A percentile compares a stretch with the other conserved stretches of the same genome.
Conservation (phyloP, 441 rosid species). For the Viola pubescens region DNA sequence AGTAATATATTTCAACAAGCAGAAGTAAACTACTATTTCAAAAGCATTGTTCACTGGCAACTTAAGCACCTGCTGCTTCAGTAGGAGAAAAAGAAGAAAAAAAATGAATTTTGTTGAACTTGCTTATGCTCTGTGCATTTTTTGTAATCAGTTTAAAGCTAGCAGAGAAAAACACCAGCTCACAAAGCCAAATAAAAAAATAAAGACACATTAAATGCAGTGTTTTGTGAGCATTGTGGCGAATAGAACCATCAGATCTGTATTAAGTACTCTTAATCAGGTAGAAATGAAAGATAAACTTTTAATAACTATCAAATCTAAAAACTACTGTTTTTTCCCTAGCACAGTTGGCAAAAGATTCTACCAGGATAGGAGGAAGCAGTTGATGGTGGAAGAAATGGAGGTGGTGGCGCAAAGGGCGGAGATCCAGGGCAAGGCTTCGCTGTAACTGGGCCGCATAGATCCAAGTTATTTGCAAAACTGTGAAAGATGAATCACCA, state of each 20-base stretch:
- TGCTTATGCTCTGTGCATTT: too few relatives aligned
- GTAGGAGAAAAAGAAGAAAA: not conserved
- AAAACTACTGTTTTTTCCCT: not conserved
- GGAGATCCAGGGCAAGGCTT: constrained; percentile 93
- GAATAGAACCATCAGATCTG: not conserved
- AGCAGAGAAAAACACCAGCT: too few relatives aligned
- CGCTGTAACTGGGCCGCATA: constrained; percentile 91
- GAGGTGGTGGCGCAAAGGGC: constrained; percentile 91
- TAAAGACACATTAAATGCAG: too few relatives aligned
- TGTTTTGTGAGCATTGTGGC: too few relatives aligned
- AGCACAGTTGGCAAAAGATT: not conserved
- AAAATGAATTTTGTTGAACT: too few relatives aligned
- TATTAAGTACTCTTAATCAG: not conserved
- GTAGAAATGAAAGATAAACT: not conserved
- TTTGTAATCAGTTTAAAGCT: too few relatives aligned
- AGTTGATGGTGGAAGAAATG: constrained; percentile 64
- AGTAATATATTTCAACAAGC: not conserved
- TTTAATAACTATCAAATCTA: not conserved
- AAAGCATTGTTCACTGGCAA: not conserved
- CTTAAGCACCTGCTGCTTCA: not conserved
- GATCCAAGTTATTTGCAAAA: constrained; percentile 76
- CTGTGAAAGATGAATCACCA: constrained; percentile 34
- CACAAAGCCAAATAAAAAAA: too few relatives aligned
- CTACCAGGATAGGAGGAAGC: constrained; percentile 59
- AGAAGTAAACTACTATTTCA: not conserved